Base-by-base conservation (phyloP, 1,284 basidiomycete genomes). In the Somion occarium region DNA sequence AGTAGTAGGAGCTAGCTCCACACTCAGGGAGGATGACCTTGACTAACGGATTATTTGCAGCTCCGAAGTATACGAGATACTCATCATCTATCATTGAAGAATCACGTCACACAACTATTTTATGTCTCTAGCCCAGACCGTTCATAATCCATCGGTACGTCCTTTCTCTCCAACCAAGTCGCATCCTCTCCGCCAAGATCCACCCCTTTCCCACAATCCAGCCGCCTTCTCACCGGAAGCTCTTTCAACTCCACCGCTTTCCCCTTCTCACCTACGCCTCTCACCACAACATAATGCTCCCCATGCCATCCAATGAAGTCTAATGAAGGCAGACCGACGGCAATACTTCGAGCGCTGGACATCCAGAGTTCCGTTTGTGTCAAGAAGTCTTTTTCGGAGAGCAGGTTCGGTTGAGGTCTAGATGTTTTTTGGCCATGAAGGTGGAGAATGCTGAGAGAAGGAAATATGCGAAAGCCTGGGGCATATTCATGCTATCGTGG, bases 291-390 rank as follows among this genome's bases (percentile, higher is more conserved):
- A 61, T 80, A 83, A 63, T 83, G 80, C 63, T 85, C 82, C 25
- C 80, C 79, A 63, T 84, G 79, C 82, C 82, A 85, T 11, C 82
- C 82, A 1, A 85, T 63, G 55, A 83, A 85, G 64, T 85, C 82
- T 38, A 85, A 58, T 18, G 73, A 73, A 1, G 75, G 77, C 1
- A 85, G 56, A 22, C 62, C 61, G 5, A 64, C 60, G 0, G 82
- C 80, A 50, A 84, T 71, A 54, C 70, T 70, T 18, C 75, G 68
- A 22, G 76, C 78, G 50, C 68, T 70, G 2, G 73, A 69, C 25
- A 69, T 67, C 81, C 82, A 83, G n/a, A 73, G 51, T 23, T 79
- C 80, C 3, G 76, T 82, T 59, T 82, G 77, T 15, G 78, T 60
- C 49, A 72, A 70, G 56, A 74, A 78, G 46, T 82, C 80, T 58